A percentile compares a stretch with the other conserved stretches of the same genome.
phyloP scores from a whole-genome alignment of 2,329 filamentous ascomycete species.

The Colletotrichum scovillei region DNA sequence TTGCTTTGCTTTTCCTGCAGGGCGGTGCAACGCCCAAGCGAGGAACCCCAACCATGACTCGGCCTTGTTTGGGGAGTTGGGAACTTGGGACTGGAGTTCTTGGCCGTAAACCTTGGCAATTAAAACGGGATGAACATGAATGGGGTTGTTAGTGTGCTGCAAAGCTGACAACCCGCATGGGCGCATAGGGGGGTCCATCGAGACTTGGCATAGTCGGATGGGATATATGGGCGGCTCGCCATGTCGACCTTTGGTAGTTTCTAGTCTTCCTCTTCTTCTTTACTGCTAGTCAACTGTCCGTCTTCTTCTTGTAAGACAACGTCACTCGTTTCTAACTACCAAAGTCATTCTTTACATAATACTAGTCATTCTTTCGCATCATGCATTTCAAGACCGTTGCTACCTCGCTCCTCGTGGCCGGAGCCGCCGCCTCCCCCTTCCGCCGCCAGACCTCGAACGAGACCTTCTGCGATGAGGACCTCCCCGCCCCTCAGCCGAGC shows the following conservation, averaged over 20 bases:
- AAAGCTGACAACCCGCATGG: neutral
- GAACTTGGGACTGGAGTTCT: neutral
- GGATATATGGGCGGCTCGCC: slow-evolving; percentile 27
- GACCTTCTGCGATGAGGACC: slow-evolving; percentile 27
- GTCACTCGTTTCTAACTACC: slow-evolving; percentile 26
- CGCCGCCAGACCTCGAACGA: slow-evolving; percentile 30
- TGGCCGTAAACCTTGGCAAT: slow-evolving; percentile 28
- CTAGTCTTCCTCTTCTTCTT: neutral
- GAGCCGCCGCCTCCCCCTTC: slow-evolving; percentile 30
- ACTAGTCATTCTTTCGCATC: slow-evolving; percentile 4
- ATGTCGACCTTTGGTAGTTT: neutral
- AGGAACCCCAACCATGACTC: slow-evolving; percentile 18
- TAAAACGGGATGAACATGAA: slow-evolving; percentile 21
- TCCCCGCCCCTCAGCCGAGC: slow-evolving; percentile 12
- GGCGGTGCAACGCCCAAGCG: slow-evolving; percentile 1
- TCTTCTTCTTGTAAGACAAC: slow-evolving; percentile 8
- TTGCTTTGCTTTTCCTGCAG: slow-evolving; percentile 14
- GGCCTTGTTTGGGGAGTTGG: slow-evolving; percentile 3
- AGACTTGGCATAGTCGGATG: slow-evolving; percentile 19
- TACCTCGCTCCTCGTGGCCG: slow-evolving; percentile 32
- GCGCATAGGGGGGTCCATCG: neutral
- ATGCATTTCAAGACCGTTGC: slow-evolving; percentile 34
- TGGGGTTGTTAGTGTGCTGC: neutral
- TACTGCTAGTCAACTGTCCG: slow-evolving; percentile 1
- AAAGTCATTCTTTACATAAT: slow-evolving; percentile 26